Conservation (phyloP, 2,329 filamentous ascomycete species). For the Xenosphaeropsis pyriputrescens region DNA sequence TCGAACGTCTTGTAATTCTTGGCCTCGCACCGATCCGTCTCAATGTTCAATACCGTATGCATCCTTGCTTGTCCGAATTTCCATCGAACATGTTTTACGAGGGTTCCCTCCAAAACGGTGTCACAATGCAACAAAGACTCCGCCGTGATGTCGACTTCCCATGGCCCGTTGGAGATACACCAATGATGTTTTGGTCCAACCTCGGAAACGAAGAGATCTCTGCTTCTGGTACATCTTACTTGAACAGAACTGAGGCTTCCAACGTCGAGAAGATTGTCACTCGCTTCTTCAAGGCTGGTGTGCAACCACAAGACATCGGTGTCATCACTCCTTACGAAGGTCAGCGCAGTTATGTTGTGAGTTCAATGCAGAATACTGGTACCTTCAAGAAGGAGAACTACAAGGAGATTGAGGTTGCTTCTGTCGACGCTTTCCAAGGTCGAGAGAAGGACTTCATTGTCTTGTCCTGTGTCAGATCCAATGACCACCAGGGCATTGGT, state of each 20-base stretch:
- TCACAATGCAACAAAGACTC: conserved; percentile 77
- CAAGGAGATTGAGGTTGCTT: conserved; percentile 97
- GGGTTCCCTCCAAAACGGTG: conserved; percentile 89
- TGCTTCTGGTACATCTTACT: conserved; percentile 91
- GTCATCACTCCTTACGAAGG: conserved; percentile 98
- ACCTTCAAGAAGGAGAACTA: conserved; percentile 98
- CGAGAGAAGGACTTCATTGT: conserved; percentile 99
- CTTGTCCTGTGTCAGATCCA: conserved; percentile 91
- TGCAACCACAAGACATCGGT: conserved; percentile 86
- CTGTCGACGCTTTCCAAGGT: conserved; percentile 96
- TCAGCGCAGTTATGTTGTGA: conserved; percentile 94
- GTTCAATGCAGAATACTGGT: conserved; percentile 96
- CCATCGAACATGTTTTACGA: conserved; percentile 99
- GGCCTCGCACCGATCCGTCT: conserved; percentile 80
- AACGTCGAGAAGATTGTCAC: conserved; percentile 99
- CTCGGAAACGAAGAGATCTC: conserved; percentile 96
- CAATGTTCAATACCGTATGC: conserved; percentile 98
- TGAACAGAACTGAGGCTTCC: conserved; percentile 91
- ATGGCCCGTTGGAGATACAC: conserved; percentile 85
- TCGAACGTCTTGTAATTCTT: conserved; percentile 90
- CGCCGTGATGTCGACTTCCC: conserved; percentile 94
- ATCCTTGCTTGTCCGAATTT: conserved; percentile 91
- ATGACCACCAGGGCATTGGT: conserved; percentile 97
- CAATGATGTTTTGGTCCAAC: conserved; percentile 99
- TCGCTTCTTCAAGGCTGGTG: conserved; percentile 95